A percentile compares a stretch with the other conserved stretches of the same genome.
These are phyloP conservation scores for Nemania serpens DNA, from an alignment of 2,329 filamentous ascomycete genomes.

Conservation along the genomic window DNA sequence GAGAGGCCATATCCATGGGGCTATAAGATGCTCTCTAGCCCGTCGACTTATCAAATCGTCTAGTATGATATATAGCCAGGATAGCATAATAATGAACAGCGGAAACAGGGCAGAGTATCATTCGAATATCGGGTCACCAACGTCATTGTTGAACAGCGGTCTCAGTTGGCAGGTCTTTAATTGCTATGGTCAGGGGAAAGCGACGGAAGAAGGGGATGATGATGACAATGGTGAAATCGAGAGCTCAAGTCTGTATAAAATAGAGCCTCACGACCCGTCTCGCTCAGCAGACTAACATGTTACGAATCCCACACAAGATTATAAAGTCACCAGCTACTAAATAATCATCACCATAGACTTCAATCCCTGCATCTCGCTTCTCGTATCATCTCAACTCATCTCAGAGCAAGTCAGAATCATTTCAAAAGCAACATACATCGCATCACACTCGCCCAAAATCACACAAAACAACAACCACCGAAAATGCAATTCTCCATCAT, in stretches of 20 bases:
- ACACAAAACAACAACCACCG: constrained; percentile 13
- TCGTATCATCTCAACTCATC: too few species aligned
- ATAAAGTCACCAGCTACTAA: too few species aligned
- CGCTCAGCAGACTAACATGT: too few species aligned
- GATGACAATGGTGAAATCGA: not conserved
- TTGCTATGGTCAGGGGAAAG: not conserved
- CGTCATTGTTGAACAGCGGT: constrained; percentile 13
- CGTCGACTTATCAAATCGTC: not conserved
- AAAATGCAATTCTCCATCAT: constrained; percentile 33
- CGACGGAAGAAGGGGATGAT: not conserved
- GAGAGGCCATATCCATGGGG: constrained; percentile 2
- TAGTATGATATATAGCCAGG: not conserved
- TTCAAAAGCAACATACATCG: not conserved
- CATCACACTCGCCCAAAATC: not conserved
- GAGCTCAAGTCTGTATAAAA: too few species aligned
- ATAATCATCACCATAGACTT: too few species aligned
- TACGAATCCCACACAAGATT: too few species aligned
- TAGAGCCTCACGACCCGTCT: too few species aligned
- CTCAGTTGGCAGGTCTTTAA: not conserved
- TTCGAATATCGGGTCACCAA: not conserved
- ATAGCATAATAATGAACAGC: not conserved
- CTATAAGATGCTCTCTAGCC: not conserved
- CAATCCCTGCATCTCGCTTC: too few species aligned
- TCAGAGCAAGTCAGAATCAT: too few species aligned
- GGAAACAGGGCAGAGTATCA: constrained; percentile 8